Percentiles rank a stretch among this genome's conserved stretches.
Conservation (phyloP, 768 basidiomycete species). For the Phanerochaete sordida region DNA sequence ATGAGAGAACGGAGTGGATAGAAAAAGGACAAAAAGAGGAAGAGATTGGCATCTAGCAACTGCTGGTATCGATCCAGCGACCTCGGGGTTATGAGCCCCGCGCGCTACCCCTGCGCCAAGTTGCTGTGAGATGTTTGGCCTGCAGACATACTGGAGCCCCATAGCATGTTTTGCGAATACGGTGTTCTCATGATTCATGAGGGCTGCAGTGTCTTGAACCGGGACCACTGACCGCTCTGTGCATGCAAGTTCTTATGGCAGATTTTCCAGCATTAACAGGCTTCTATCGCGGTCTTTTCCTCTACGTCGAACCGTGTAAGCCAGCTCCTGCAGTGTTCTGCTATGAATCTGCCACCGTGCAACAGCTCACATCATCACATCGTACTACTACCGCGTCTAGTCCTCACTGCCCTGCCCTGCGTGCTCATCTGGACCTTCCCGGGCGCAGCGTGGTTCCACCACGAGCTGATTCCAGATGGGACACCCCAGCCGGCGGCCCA, state of each 20-base stretch:
- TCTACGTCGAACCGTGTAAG: constrained; percentile 63
- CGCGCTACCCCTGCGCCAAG: constrained; percentile 21
- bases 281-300: constrained; percentile 57
- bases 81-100: constrained; percentile 27
- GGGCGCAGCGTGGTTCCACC: constrained; percentile 64
- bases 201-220: too few species aligned
- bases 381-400: too few species aligned
- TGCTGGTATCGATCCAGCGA: constrained; percentile 24
- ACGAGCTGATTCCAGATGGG: constrained; percentile 56
- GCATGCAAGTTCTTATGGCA: too few species aligned
- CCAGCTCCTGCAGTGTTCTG: neutral
- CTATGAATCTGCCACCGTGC: neutral
- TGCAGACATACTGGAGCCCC: too few species aligned
- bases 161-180: too few species aligned
- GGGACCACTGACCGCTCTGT: too few species aligned
- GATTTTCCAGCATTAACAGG: constrained; percentile 59
- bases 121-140: too few species aligned
- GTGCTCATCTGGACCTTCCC: constrained; percentile 53
- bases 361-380: too few species aligned
- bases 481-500: constrained; percentile 25
- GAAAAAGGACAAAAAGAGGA: neutral
- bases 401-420: constrained; percentile 48
- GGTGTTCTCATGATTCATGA: too few species aligned
- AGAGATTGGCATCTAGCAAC: constrained; percentile 8
- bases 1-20: neutral